These are phyloP conservation scores for Oryza glaberrima DNA, from an alignment of 176 grass and related monocot genomes.

Conservation along the genomic window DNA sequence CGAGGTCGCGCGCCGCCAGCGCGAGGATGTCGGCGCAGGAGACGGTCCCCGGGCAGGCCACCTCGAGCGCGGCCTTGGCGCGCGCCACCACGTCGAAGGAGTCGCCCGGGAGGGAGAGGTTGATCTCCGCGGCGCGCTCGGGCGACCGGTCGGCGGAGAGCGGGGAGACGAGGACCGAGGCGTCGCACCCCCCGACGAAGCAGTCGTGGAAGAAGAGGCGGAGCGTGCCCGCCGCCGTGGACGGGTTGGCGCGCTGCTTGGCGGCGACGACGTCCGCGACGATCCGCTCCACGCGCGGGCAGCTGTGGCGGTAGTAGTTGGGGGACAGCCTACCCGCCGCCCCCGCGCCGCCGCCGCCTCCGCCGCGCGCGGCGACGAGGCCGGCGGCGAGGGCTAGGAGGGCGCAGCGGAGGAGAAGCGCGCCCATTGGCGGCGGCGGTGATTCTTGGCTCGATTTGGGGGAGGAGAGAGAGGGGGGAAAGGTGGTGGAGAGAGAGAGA, in stretches of 20 bases:
- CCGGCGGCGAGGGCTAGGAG: constrained; percentile 34
- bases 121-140: constrained; percentile 84
- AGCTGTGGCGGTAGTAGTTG: constrained; percentile 70
- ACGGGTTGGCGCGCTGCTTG: constrained; percentile 82
- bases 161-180: constrained; percentile 69
- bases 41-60: constrained; percentile 62
- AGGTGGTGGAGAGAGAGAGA: background rate
- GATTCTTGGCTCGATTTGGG: constrained; percentile 24
- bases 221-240: constrained; percentile 78
- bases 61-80: constrained; percentile 76
- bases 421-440: constrained; percentile 28
- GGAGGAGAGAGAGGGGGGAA: constrained; percentile 7
- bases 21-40: constrained; percentile 88
- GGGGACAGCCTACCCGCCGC: constrained; percentile 39
- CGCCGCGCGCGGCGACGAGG: background rate
- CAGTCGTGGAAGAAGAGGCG: constrained; percentile 99
- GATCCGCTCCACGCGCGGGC: constrained; percentile 72
- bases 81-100: constrained; percentile 77
- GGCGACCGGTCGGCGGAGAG: constrained; percentile 27
- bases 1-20: constrained; percentile 74
- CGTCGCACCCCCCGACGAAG: constrained; percentile 89
- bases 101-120: constrained; percentile 85
- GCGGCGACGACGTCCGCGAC: constrained; percentile 57
- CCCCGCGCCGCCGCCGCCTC: background rate
- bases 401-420: constrained; percentile 17